A percentile compares a stretch with the other conserved stretches of the same genome.
Evolutionary conservation across 2,329 filamentous ascomycete species (phyloP).

Genomic region (Colletotrichum theobromicola): DNA sequence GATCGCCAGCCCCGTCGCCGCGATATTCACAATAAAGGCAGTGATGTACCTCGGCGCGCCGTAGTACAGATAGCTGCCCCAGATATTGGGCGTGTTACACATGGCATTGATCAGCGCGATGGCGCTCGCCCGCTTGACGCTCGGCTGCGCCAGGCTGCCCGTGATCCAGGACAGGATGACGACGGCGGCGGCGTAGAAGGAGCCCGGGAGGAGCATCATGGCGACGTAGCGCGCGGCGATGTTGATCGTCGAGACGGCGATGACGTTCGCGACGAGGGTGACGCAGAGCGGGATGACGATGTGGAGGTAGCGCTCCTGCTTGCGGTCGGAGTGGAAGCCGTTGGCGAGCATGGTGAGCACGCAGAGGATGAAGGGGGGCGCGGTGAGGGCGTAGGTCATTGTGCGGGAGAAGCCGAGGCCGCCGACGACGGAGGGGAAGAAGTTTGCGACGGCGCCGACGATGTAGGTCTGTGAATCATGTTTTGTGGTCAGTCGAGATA

Average conservation of each 20-base stretch:
- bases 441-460: conserved; percentile 31
- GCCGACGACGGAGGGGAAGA: conserved; percentile 28
- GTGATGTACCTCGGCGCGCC: conserved; percentile 27
- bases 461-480: conserved; percentile 28
- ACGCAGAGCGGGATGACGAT: conserved; percentile 66
- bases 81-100: conserved; percentile 33
- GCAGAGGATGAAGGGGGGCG: conserved; percentile 56
- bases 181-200: conserved; percentile 29
- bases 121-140: conserved; percentile 29
- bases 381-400: conserved; percentile 26
- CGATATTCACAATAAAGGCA: conserved; percentile 32
- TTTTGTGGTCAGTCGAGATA: background rate
- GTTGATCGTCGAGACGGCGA: conserved; percentile 66
- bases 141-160: conserved; percentile 28
- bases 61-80: conserved; percentile 31
- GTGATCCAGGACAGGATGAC: conserved; percentile 34
- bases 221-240: conserved; percentile 67
- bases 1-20: conserved; percentile 29
- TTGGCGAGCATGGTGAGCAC: conserved; percentile 34
- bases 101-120: conserved; percentile 33
- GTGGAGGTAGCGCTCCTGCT: conserved; percentile 74
- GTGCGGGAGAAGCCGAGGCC: conserved; percentile 26
- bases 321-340: conserved; percentile 70
- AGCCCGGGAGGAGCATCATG: conserved; percentile 43
- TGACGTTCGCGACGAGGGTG: conserved; percentile 68